These are phyloP conservation scores for Septoria petroselini DNA, from an alignment of 2,329 filamentous ascomycete genomes.

Conservation along the genomic window DNA sequence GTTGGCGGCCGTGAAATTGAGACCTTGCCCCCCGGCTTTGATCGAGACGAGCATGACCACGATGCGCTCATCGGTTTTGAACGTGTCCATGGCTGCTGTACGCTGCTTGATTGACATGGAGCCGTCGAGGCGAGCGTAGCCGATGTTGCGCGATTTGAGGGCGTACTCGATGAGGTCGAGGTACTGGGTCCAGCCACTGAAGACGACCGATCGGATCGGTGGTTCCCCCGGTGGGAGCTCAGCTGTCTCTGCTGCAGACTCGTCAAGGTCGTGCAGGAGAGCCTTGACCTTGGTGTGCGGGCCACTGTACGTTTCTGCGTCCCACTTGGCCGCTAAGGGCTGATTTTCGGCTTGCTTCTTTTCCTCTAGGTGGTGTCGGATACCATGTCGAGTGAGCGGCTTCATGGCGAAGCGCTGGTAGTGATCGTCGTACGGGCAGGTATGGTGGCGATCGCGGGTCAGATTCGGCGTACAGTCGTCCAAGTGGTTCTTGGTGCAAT, in stretches of 20 bases:
- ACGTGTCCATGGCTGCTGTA: constrained; percentile 69
- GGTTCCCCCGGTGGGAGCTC: constrained; percentile 58
- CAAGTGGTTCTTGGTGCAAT: constrained; percentile 64
- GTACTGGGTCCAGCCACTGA: constrained; percentile 94
- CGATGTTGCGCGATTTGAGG: constrained; percentile 63
- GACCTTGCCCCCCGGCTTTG: constrained; percentile 82
- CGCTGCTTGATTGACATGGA: constrained; percentile 76
- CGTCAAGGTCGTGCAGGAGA: constrained; percentile 69
- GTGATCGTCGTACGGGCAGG: constrained; percentile 67
- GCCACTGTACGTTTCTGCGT: constrained; percentile 68
- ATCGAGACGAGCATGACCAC: constrained; percentile 88
- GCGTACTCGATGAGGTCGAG: constrained; percentile 88
- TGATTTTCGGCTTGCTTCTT: constrained; percentile 46
- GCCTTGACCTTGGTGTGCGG: constrained; percentile 91
- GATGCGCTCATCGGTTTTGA: constrained; percentile 68
- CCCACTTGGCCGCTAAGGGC: constrained; percentile 53
- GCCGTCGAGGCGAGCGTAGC: constrained; percentile 80
- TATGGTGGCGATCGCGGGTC: constrained; percentile 48
- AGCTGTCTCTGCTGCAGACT: constrained; percentile 61
- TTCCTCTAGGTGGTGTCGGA: constrained; percentile 48
- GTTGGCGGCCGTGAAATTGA: constrained; percentile 83
- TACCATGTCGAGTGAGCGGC: constrained; percentile 61
- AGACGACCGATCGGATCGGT: constrained; percentile 80
- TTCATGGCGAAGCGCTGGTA: constrained; percentile 64
- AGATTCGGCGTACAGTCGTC: constrained; percentile 35